Conservation (phyloP, 257 asterid genomes). For the Solanum corneliomulleri region DNA sequence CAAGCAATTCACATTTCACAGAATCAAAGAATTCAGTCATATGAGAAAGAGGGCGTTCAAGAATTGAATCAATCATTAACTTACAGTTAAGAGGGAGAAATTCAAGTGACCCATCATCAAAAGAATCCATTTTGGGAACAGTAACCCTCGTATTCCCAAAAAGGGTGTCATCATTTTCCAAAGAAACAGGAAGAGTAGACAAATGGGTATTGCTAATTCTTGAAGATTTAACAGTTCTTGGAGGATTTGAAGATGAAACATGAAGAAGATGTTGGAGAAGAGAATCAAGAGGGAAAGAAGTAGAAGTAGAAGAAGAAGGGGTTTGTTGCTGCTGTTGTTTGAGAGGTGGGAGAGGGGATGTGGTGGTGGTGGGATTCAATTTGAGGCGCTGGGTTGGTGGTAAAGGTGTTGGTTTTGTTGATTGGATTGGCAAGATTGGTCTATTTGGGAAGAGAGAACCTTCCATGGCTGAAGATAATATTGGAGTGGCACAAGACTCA, state of each 20-base stretch:
- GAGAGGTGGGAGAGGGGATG: slow-evolving; percentile 57
- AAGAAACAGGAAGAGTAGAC: slow-evolving; percentile 20
- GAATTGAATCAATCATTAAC: slow-evolving; percentile 53
- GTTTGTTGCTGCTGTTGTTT: slow-evolving; percentile 23
- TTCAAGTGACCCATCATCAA: slow-evolving; percentile 32
- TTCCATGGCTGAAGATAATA: slow-evolving; percentile 39
- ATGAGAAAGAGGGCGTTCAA: slow-evolving; percentile 36
- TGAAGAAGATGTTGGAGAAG: slow-evolving; percentile 74
- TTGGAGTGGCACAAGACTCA: not conserved
- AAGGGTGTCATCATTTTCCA: slow-evolving; percentile 21
- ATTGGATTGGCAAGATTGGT: slow-evolving; percentile 57
- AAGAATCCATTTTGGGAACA: slow-evolving; percentile 21
- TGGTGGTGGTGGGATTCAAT: slow-evolving; percentile 25
- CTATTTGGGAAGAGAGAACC: slow-evolving; percentile 66
- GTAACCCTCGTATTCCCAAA: slow-evolving; percentile 23
- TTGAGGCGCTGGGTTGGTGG: slow-evolving; percentile 37
- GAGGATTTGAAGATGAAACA: slow-evolving; percentile 23
- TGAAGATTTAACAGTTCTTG: slow-evolving; percentile 26
- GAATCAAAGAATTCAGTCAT: slow-evolving; percentile 60
- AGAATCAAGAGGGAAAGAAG: slow-evolving; percentile 65
- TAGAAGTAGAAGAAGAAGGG: slow-evolving; percentile 10
- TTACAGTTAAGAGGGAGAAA: slow-evolving; percentile 70
- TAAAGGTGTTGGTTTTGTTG: slow-evolving; percentile 39
- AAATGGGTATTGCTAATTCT: not conserved
- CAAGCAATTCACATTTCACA: slow-evolving; percentile 42